Percentiles rank a stretch among this genome's conserved stretches.
These are phyloP conservation scores for Teunomyces gatunensis DNA, from an alignment of 805 yeast species.

Conservation along the genomic window DNA sequence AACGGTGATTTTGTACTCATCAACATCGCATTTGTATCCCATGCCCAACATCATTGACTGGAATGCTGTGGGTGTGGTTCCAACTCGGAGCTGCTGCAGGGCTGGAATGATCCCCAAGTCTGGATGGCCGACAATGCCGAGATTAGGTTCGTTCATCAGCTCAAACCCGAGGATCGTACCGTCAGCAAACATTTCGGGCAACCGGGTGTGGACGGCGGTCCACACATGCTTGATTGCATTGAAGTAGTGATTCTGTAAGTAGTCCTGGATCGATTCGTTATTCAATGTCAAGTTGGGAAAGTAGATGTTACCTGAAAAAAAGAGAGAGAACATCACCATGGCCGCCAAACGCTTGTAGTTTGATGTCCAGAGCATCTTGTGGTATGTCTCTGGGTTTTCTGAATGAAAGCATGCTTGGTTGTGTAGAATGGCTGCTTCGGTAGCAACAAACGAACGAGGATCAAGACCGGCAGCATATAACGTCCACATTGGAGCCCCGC, in stretches of 20 bases:
- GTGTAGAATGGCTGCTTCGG: slow-evolving; percentile 82
- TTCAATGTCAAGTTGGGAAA: slow-evolving; percentile 75
- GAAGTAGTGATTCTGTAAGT: slow-evolving; percentile 62
- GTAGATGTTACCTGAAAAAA: slow-evolving; percentile 73
- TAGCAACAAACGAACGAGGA: slow-evolving; percentile 64
- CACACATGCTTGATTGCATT: slow-evolving; percentile 46
- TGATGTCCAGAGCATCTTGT: slow-evolving; percentile 92
- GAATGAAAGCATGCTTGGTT: slow-evolving; percentile 43
- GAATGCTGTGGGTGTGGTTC: slow-evolving; percentile 79
- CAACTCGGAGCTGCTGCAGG: slow-evolving; percentile 65
- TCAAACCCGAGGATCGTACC: slow-evolving; percentile 77
- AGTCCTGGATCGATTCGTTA: slow-evolving; percentile 75
- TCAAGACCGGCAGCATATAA: slow-evolving; percentile 83
- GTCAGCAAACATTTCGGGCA: slow-evolving; percentile 33
- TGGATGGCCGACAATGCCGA: slow-evolving; percentile 66
- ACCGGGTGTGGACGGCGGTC: slow-evolving; percentile 21
- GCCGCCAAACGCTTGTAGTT: slow-evolving; percentile 76
- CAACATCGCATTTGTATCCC: slow-evolving; percentile 71
- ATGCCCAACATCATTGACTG: slow-evolving; percentile 74
- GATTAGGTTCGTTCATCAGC: slow-evolving; percentile 80
- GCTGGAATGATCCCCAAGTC: slow-evolving; percentile 56
- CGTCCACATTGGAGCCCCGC: slow-evolving; percentile 95
- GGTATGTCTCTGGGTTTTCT: slow-evolving; percentile 46
- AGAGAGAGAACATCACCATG: slow-evolving; percentile 79
- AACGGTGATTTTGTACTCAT: slow-evolving; percentile 63